Percentiles rank a stretch among this genome's conserved stretches.
These are phyloP conservation scores for Penicillium ochrochloron DNA, from an alignment of 495 filamentous ascomycete species.

Conservation along the genomic window DNA sequence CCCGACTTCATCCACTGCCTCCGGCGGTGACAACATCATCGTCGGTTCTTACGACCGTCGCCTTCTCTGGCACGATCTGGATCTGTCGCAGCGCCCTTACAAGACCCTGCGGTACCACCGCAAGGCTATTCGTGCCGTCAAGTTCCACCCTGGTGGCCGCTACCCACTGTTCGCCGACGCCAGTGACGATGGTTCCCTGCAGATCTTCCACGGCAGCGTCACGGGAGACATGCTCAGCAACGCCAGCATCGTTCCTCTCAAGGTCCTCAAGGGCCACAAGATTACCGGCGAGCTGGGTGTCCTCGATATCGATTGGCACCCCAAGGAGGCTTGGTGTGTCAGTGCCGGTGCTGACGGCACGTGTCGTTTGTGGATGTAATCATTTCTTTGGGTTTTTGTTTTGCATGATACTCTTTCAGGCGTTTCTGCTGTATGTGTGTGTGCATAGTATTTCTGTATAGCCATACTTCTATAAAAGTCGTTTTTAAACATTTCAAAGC, in stretches of 20 bases:
- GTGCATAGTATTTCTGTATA: slow-evolving; percentile 41
- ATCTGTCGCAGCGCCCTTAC: slow-evolving; percentile 86
- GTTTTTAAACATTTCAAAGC: slow-evolving; percentile 11
- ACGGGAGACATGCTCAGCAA: slow-evolving; percentile 94
- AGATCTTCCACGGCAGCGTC: slow-evolving; percentile 96
- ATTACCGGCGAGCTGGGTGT: slow-evolving; percentile 79
- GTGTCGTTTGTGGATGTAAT: slow-evolving; percentile 74
- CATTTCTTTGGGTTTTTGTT: slow-evolving; percentile 18
- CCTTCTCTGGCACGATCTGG: slow-evolving; percentile 95
- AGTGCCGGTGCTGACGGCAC: slow-evolving; percentile 94
- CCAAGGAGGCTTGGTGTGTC: slow-evolving; percentile 87
- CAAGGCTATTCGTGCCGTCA: slow-evolving; percentile 86
- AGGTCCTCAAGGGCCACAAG: slow-evolving; percentile 89
- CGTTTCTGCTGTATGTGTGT: slow-evolving; percentile 29
- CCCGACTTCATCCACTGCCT: slow-evolving; percentile 58
- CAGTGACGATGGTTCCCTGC: slow-evolving; percentile 89
- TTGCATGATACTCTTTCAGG: slow-evolving; percentile 34
- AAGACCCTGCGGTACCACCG: slow-evolving; percentile 93
- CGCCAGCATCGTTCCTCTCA: slow-evolving; percentile 92
- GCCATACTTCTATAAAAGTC: slow-evolving; percentile 35
- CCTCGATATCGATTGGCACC: slow-evolving; percentile 94
- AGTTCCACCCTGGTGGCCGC: slow-evolving; percentile 76
- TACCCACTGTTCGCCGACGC: slow-evolving; percentile 91
- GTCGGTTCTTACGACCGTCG: slow-evolving; percentile 93
- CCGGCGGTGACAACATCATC: slow-evolving; percentile 87